A percentile compares a stretch with the other conserved stretches of the same genome.
Conservation (phyloP, 1,139 yeast species). For the Zhuliangozyma parablackwelliae region DNA sequence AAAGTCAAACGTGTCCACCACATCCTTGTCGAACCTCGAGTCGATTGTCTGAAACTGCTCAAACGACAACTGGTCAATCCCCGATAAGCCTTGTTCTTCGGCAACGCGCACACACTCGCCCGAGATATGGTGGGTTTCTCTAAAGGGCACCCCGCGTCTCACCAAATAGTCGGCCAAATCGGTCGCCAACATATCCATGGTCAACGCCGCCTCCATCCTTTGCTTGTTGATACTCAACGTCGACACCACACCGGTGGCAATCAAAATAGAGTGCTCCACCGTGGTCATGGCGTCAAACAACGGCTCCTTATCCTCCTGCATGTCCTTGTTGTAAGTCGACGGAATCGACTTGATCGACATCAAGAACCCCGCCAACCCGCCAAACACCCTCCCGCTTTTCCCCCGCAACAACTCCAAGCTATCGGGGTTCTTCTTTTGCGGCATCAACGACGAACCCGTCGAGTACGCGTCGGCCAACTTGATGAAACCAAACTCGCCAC, state of each 20-base stretch:
- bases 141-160: conserved; percentile 96
- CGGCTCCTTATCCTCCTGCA: conserved; percentile 99
- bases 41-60: conserved; percentile 81
- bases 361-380: conserved; percentile 89
- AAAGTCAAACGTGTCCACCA: conserved; percentile 77
- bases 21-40: conserved; percentile 74
- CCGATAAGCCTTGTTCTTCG: conserved; percentile 69
- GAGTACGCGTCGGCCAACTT: conserved; percentile 96
- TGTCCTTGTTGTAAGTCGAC: conserved; percentile 94
- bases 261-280: conserved; percentile 86
- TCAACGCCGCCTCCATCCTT: conserved; percentile 80
- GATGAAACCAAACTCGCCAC: conserved; percentile 94
- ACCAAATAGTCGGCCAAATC: conserved; percentile 97
- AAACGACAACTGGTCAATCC: conserved; percentile 74
- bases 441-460: conserved; percentile 97
- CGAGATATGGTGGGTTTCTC: conserved; percentile 97
- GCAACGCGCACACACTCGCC: conserved; percentile 95
- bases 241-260: conserved; percentile 94
- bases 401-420: conserved; percentile 93
- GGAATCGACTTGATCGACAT: conserved; percentile 96
- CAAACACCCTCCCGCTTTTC: conserved; percentile 95
- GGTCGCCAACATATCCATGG: conserved; percentile 99
- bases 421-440: conserved; percentile 98
- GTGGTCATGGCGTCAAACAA: conserved; percentile 86
- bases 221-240: conserved; percentile 69